Percentiles rank a stretch among this genome's conserved stretches.
Evolutionary conservation across 169 alveolate species (phyloP).

Genomic region (Plasmodium cynomolgi): DNA sequence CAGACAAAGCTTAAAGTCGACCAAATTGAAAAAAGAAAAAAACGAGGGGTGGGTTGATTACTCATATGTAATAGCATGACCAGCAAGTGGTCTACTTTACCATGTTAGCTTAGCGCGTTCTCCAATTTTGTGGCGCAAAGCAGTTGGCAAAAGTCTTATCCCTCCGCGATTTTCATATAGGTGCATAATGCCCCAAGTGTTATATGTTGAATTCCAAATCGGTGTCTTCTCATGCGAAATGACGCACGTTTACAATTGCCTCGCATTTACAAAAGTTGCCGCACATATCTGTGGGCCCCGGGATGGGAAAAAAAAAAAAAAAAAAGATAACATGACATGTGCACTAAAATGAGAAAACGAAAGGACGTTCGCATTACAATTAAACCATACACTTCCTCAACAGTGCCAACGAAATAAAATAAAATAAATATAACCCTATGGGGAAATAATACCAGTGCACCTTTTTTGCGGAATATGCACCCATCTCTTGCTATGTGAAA

Average conservation of each 20-base stretch:
- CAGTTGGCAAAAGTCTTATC: background rate
- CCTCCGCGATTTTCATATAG: background rate
- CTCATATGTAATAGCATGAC: background rate
- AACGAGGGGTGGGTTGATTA: background rate
- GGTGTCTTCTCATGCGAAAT: background rate
- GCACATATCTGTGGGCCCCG: no score
- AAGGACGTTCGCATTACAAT: no score
- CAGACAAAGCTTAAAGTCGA: background rate
- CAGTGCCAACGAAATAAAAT: no score
- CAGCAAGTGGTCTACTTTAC: background rate
- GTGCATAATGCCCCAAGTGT: background rate
- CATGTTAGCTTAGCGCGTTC: background rate
- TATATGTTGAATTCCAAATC: background rate
- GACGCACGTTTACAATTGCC: background rate
- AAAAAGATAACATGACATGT: no score
- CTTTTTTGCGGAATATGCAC: no score
- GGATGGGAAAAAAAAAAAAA: no score
- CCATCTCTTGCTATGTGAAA: no score
- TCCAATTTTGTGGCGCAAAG: background rate
- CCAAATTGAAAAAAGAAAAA: background rate
- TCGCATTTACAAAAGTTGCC: no score
- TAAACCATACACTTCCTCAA: no score
- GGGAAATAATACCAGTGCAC: no score
- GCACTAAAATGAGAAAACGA: no score
- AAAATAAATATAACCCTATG: no score